These are phyloP conservation scores for Obelidium mucronatum DNA, from an alignment of 192 early-diverging fungal genomes.

Conservation along the genomic window DNA sequence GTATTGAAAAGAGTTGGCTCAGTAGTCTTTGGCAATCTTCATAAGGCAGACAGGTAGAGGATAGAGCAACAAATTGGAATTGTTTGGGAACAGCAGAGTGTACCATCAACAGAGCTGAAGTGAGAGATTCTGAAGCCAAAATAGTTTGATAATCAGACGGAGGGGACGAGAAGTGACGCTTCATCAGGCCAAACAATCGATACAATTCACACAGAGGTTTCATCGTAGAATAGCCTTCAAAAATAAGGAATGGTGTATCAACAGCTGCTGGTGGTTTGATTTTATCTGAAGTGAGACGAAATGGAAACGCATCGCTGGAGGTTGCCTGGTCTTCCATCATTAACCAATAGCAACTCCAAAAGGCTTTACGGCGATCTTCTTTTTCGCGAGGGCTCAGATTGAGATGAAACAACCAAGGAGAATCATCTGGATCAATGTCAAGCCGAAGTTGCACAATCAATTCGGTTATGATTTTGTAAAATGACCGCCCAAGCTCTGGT, in stretches of 20 bases:
- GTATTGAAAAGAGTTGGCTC: not conserved
- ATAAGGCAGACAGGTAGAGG: not conserved
- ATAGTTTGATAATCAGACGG: no score
- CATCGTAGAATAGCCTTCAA: no score
- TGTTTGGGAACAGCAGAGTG: not conserved
- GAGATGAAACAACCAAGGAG: not conserved
- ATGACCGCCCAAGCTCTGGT: not conserved
- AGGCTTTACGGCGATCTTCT: not conserved
- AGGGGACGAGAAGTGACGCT: no score
- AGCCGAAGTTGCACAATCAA: not conserved
- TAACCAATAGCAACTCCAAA: conserved; percentile 6
- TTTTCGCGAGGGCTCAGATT: not conserved
- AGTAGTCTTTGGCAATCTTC: not conserved
- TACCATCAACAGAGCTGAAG: no score
- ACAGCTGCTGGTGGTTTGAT: not conserved
- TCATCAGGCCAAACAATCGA: no score
- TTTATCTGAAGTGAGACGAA: not conserved
- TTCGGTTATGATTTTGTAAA: not conserved
- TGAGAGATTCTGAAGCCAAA: no score
- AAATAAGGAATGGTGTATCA: not conserved
- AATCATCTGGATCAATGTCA: conserved; percentile 5
- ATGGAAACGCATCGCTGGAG: not conserved
- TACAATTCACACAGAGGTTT: no score
- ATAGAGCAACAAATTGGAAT: not conserved
- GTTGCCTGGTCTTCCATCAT: no score